phyloP scores from a whole-genome alignment of 1,284 basidiomycete genomes.

The Ustilago sp. region DNA sequence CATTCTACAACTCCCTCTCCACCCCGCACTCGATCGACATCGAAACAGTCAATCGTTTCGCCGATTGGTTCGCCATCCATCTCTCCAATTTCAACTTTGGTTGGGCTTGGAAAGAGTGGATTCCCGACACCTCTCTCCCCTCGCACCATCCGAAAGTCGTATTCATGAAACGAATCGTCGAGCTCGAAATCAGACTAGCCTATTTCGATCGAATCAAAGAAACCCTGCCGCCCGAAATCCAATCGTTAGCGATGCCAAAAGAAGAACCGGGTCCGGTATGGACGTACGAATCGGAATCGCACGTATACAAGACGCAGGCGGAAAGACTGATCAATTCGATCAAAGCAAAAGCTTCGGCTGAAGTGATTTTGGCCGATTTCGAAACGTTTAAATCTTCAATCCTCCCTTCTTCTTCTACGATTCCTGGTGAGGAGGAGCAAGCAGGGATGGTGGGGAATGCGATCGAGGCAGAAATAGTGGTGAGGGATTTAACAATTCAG shows the following conservation, averaged over 20 bases:
- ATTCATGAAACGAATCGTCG: constrained; percentile 88
- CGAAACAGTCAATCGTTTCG: constrained; percentile 82
- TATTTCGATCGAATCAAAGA: constrained; percentile 94
- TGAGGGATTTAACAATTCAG: constrained; percentile 86
- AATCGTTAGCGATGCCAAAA: constrained; percentile 77
- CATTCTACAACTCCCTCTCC: constrained; percentile 75
- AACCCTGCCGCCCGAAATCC: constrained; percentile 82
- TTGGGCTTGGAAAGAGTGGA: constrained; percentile 99
- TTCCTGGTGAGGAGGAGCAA: constrained; percentile 71
- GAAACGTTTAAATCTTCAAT: constrained; percentile 72
- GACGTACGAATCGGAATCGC: constrained; percentile 80
- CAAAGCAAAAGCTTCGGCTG: constrained; percentile 77
- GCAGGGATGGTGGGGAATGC: constrained; percentile 58
- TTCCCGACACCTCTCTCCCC: constrained; percentile 82
- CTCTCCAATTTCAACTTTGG: constrained; percentile 98
- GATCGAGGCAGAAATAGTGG: constrained; percentile 75
- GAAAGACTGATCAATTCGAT: constrained; percentile 83
- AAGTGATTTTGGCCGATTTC: constrained; percentile 82
- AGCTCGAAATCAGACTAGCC: constrained; percentile 89
- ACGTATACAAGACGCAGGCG: constrained; percentile 83
- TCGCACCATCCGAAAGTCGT: constrained; percentile 82
- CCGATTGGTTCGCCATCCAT: constrained; percentile 95
- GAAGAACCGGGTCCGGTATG: constrained; percentile 85
- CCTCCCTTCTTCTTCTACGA: constrained; percentile 17
- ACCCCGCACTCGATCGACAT: constrained; percentile 75